phyloP scores from a whole-genome alignment of 768 basidiomycete species.

The Brasilioporus rufonigricans region DNA sequence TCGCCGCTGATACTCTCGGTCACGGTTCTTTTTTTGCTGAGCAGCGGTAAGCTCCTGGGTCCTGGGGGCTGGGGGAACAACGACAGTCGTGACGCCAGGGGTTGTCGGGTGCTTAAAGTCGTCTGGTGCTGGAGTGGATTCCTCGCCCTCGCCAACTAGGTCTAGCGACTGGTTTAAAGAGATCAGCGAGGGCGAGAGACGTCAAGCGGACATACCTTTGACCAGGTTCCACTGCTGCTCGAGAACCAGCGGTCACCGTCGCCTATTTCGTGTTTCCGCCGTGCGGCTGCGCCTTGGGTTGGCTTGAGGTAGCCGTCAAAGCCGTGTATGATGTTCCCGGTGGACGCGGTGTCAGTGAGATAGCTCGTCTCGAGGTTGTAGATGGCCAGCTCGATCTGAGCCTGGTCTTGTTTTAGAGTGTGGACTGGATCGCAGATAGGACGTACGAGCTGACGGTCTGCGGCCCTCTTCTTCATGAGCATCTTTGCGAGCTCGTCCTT shows the following conservation, averaged over 20 bases:
- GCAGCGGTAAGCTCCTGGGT: constrained; percentile 66
- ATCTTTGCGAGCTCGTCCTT: constrained; percentile 76
- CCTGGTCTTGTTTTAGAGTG: constrained; percentile 39
- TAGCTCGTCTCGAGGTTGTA: constrained; percentile 76
- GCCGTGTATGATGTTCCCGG: constrained; percentile 85
- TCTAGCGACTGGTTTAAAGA: constrained; percentile 64
- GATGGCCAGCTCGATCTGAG: constrained; percentile 74
- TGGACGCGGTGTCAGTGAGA: constrained; percentile 75
- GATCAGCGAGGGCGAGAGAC: constrained; percentile 3
- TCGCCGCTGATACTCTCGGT: constrained; percentile 77
- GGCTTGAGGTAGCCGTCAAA: constrained; percentile 87
- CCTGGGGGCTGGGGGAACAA: constrained; percentile 70
- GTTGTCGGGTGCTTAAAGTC: constrained; percentile 67
- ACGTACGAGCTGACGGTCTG: constrained; percentile 77
- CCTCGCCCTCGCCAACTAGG: constrained; percentile 65
- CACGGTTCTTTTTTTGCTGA: constrained; percentile 74
- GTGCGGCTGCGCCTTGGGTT: constrained; percentile 44
- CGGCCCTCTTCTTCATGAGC: constrained; percentile 67
- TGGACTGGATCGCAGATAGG: background rate
- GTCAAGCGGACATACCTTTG: constrained; percentile 49
- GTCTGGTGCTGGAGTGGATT: constrained; percentile 59
- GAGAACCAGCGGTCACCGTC: constrained; percentile 83
- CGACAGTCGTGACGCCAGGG: constrained; percentile 71
- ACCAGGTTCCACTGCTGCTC: constrained; percentile 72
- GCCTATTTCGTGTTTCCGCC: constrained; percentile 72